These are phyloP conservation scores for Aspergillus affinis DNA, from an alignment of 495 filamentous ascomycete genomes.

Conservation along the genomic window DNA sequence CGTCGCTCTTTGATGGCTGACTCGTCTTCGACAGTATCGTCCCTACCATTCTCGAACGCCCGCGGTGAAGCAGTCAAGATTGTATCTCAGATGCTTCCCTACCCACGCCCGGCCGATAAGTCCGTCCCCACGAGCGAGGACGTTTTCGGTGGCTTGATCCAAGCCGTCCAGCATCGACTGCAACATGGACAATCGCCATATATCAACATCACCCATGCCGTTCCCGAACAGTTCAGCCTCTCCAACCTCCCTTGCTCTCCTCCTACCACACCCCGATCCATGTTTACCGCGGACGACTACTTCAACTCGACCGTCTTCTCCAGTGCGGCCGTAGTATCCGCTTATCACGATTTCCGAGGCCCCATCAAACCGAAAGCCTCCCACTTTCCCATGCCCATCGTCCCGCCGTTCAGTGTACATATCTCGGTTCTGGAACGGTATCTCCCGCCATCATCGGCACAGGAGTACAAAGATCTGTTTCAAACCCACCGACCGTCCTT, in stretches of 20 bases:
- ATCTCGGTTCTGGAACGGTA: constrained; percentile 70
- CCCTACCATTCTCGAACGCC: constrained; percentile 34
- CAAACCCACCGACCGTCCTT: constrained; percentile 54
- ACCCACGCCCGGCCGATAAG: constrained; percentile 53
- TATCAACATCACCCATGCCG: constrained; percentile 64
- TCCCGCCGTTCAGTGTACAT: constrained; percentile 63
- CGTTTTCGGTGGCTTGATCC: constrained; percentile 52
- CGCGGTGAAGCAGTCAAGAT: constrained; percentile 51
- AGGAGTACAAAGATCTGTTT: constrained; percentile 65
- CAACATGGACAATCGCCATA: constrained; percentile 48
- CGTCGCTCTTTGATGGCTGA: constrained; percentile 13
- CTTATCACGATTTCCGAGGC: constrained; percentile 55
- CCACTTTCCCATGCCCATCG: constrained; percentile 58
- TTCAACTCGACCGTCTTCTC: constrained; percentile 59
- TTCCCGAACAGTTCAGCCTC: constrained; percentile 62
- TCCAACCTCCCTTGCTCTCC: constrained; percentile 62
- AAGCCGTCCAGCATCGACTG: constrained; percentile 51
- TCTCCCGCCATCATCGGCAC: constrained; percentile 60
- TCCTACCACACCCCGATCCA: constrained; percentile 54
- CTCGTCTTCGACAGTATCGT: constrained; percentile 30
- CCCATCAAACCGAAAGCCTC: constrained; percentile 38
- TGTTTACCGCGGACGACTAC: constrained; percentile 49
- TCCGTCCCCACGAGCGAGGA: constrained; percentile 33
- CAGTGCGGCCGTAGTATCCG: constrained; percentile 55
- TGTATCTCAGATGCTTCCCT: constrained; percentile 63